Evolutionary conservation across 1,139 yeast species (phyloP), one percentile per base, ranked within the genome.

Genomic region (Suhomyces yuchorum): DNA sequence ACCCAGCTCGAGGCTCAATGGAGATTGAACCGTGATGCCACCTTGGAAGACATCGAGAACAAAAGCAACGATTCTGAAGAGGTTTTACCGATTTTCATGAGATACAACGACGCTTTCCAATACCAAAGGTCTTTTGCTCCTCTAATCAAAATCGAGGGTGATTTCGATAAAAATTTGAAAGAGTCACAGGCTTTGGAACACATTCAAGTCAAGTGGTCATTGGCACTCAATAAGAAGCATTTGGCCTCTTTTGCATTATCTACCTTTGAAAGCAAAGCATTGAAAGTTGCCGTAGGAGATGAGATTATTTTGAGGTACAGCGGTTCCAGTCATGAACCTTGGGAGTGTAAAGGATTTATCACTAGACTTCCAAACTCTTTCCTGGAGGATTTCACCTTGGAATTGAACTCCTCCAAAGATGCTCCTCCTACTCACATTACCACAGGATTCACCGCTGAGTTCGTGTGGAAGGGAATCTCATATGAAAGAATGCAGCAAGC

Each of bases 91-190:
- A 82, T 87, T 37, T 71, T 87, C 47, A 77, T 89, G 77, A 76
- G 93, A 51, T 92, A 89, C 63, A 80, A 78, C 48, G 96, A 90
- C 66, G 96, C 92, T 0, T 86, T 78, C 63, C 92, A 90, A 61
- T 91, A 92, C 65, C 97, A 91, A 66, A 73, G 90, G 50, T 80
- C 90, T 2, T 91, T 87, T 66, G 95, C 89, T 8, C 97, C 97
- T 0, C 71, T 92, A 50, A 85, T 92, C 28, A 80, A 88, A 60
- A 67, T 85, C 36, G 97, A 91, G 66, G 88, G 93, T 0, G 95
- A 88, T 53, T 82, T 82, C 61, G 96, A 90, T 65, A 81, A 79
- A 56, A 79, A 79, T 53, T 67, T 87, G 54, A 87, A 86, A 58
- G 97, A 90, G 62, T 81, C 91, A 1, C 93, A 85, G 60, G 87